phyloP scores from a whole-genome alignment of 805 yeast species.

The Myxozyma neotropica region DNA sequence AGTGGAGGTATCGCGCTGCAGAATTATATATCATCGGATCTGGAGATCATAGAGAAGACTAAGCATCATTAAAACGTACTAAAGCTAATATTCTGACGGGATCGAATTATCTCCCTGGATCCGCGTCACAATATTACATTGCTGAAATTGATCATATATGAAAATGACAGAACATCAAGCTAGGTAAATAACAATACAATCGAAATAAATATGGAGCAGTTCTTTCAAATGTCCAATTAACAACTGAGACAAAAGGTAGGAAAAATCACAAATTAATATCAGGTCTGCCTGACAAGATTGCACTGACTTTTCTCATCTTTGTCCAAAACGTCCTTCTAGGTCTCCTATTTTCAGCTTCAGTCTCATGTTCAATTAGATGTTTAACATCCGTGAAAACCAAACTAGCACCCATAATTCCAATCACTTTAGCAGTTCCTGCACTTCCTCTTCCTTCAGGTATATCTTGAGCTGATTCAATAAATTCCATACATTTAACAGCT shows the following conservation, averaged over 20 bases:
- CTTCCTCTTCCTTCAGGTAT: slow-evolving; percentile 19
- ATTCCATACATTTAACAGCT: slow-evolving; percentile 87
- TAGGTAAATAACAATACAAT: too few species aligned
- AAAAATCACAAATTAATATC: not conserved
- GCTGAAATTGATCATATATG: too few species aligned
- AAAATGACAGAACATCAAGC: too few species aligned
- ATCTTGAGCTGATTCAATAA: slow-evolving; percentile 62
- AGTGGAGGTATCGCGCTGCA: too few species aligned
- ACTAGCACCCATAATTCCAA: slow-evolving; percentile 80
- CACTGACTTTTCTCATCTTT: slow-evolving; percentile 59
- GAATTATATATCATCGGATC: too few species aligned
- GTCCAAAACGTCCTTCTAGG: slow-evolving; percentile 89
- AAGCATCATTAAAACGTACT: too few species aligned
- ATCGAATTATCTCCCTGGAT: too few species aligned
- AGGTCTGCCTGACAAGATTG: slow-evolving; percentile 25
- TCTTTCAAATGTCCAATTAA: too few species aligned
- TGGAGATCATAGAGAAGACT: too few species aligned
- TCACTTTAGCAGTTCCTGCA: slow-evolving; percentile 67
- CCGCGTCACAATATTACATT: too few species aligned
- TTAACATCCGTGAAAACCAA: slow-evolving; percentile 73
- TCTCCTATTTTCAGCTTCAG: slow-evolving; percentile 77
- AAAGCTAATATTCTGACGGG: too few species aligned
- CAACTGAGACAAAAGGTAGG: not conserved
- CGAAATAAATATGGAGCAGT: too few species aligned
- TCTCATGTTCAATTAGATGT: slow-evolving; percentile 81